Base-by-base conservation (phyloP, 495 filamentous ascomycete genomes). In the Xylaria venustula region DNA sequence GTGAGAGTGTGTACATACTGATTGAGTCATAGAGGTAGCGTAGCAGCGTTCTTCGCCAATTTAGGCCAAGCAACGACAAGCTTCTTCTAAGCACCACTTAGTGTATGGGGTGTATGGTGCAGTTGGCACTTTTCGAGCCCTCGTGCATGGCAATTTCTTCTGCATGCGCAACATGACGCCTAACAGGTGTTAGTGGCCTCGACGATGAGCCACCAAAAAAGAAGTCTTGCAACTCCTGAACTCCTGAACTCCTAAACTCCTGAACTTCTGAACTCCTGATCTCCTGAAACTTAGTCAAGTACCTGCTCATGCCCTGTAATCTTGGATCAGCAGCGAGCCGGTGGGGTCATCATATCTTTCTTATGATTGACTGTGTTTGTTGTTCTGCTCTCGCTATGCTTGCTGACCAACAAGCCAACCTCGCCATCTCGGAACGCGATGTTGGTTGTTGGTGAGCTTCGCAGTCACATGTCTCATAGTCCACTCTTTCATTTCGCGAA, bases 21-120 rank as follows among this genome's bases (percentile, higher is more conserved):
- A 11, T 34, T 11, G 4, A 34, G 30, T n/a, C n/a, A n/a, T n/a
- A n/a, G n/a, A n/a, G n/a, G n/a, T n/a, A n/a, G n/a, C n/a, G n/a
- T n/a, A n/a, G n/a, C n/a, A n/a, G n/a, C n/a, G n/a, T n/a, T n/a
- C n/a, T n/a, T n/a, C n/a, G n/a, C n/a, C n/a, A n/a, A n/a, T n/a
- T n/a, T n/a, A n/a, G n/a, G n/a, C n/a, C 53, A 44, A 30, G 40
- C 8, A 19, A 32, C 7, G 19, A 30, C 25, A 55, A 32, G 40
- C 53, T 45, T 45, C 53, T 55, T 55, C 53, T 55, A 55, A 55
- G 53, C 53, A 55, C 53, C 30, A 34, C 11, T n/a, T n/a, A n/a
- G n/a, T 34, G 30, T 34, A 34, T 34, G 30, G 30, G n/a, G n/a
- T n/a, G n/a, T 42, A 54, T 55, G 8, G 53, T 9, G 40, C 22